Conservation (phyloP, 2,329 filamentous ascomycete genomes). For the Epicoccum sorghinum region DNA sequence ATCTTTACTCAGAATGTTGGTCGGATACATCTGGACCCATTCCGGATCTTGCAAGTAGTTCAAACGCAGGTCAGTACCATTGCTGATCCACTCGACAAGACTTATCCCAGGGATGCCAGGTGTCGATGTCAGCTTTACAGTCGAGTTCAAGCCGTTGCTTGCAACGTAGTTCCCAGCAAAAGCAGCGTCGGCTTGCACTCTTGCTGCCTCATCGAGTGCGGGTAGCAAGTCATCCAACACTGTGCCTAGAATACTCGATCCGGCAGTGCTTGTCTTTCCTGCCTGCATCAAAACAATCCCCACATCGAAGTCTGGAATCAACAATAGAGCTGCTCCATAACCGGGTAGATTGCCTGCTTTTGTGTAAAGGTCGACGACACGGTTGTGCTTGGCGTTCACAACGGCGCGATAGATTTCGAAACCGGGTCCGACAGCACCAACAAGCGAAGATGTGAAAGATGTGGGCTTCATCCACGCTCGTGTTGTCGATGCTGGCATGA, state of each 20-base stretch:
- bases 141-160: constrained; percentile 30
- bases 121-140: constrained; percentile 31
- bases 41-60: neutral
- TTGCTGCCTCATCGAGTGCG: constrained; percentile 33
- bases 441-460: constrained; percentile 43
- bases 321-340: constrained; percentile 48
- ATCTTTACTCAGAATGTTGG: constrained; percentile 12
- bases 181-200: constrained; percentile 29
- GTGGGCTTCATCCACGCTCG: constrained; percentile 52
- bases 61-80: constrained; percentile 38
- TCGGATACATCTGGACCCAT: constrained; percentile 18
- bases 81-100: constrained; percentile 38
- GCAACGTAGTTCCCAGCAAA: constrained; percentile 36
- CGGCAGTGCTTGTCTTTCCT: constrained; percentile 21
- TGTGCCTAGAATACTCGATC: neutral
- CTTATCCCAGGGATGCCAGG: constrained; percentile 32
- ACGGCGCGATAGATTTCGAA: constrained; percentile 49
- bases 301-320: constrained; percentile 53
- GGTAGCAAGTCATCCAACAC: constrained; percentile 24
- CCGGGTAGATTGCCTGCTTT: constrained; percentile 52
- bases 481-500: constrained; percentile 44
- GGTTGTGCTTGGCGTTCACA: constrained; percentile 9
- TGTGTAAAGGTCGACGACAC: constrained; percentile 46
- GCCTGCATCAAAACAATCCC: constrained; percentile 50
- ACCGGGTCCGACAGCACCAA: constrained; percentile 44